Conservation (phyloP, 345 rosid genomes). For the Boechera retrofracta region DNA sequence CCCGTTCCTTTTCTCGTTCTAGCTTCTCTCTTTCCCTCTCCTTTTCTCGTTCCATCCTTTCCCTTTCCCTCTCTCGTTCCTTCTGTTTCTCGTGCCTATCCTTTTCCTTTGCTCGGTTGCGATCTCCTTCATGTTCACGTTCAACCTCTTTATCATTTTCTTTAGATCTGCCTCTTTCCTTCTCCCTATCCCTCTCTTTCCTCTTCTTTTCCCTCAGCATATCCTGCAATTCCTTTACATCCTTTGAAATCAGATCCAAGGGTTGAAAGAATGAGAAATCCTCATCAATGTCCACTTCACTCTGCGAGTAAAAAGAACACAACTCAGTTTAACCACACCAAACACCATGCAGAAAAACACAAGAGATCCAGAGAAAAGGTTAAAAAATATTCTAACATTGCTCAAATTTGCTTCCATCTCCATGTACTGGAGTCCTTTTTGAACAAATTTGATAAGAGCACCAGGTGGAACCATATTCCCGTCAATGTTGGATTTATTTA, state of each 20-base stretch:
- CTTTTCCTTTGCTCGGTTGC: conserved; percentile 66
- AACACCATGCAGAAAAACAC: background rate
- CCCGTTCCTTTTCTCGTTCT: conserved; percentile 54
- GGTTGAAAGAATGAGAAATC: conserved; percentile 98
- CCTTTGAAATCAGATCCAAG: conserved; percentile 91
- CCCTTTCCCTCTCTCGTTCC: conserved; percentile 57
- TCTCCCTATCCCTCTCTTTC: conserved; percentile 72
- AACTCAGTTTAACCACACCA: conserved; percentile 10
- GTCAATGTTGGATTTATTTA: conserved; percentile 81
- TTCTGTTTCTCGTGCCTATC: conserved; percentile 73
- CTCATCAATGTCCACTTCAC: conserved; percentile 81
- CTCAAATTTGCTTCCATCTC: conserved; percentile 98
- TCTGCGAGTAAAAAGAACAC: conserved; percentile 49
- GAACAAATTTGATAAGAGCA: conserved; percentile 89
- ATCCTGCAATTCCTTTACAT: conserved; percentile 75
- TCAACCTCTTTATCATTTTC: conserved; percentile 57
- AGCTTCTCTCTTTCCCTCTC: conserved; percentile 71
- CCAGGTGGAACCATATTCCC: conserved; percentile 97
- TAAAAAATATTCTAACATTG: conserved; percentile 61
- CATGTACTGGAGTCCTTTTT: conserved; percentile 93
- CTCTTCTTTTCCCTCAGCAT: conserved; percentile 81
- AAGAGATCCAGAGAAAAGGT: conserved; percentile 5
- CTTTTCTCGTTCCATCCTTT: conserved; percentile 56
- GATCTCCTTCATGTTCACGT: conserved; percentile 65
- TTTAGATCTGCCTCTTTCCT: conserved; percentile 59